Evolutionary conservation across 768 basidiomycete species (phyloP), one percentile per base, ranked within the genome.

Genomic region (Terana coerulea): DNA sequence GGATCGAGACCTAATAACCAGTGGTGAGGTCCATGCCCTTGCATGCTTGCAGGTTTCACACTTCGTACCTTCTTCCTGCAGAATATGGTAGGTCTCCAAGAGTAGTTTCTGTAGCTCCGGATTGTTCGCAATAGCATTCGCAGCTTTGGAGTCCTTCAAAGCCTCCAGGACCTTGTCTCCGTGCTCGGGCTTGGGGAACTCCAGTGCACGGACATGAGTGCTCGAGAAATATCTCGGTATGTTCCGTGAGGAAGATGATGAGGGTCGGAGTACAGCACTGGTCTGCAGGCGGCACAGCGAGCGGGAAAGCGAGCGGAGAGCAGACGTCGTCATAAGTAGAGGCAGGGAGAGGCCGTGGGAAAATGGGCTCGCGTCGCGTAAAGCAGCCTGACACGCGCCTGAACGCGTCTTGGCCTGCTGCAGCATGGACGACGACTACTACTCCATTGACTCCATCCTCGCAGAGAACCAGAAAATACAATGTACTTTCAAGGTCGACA

Each of bases 391-490:
- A 39, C 45, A 21, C 45, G 45, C 21, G 26, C 8, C 17, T 40
- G 15, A 12, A 29, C 49, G 49, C 49, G 49, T 50, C 39, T 17
- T 19, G n/a, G 48, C 37, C 24, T 6, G 25, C 6, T 41, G 3
- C 7, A 26, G 15, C 57, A 95, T 94, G 92, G 90, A 95, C 53
- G 76, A 86, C 62, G 91, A 95, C 66, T 98, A 98, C 67, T 95
- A 89, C 67, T 93, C 90, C 0, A 80, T 95, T 48, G 90, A 94
- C 52, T 80, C 90, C 5, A 95, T 98, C 59, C 79, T 95, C 22
- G 88, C 92, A 14, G 91, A 93, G 63, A 95, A 95, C 63, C 62
- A 95, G 91, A 97, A 93, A 79, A 76, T 98, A 31, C 90, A 92
- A 72, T 97, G 94, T 66, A 91, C 87, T 3, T 95, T 98, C 75